These are phyloP conservation scores for Ceratocystis albifundus DNA, from an alignment of 2,329 filamentous ascomycete genomes.

Conservation along the genomic window DNA sequence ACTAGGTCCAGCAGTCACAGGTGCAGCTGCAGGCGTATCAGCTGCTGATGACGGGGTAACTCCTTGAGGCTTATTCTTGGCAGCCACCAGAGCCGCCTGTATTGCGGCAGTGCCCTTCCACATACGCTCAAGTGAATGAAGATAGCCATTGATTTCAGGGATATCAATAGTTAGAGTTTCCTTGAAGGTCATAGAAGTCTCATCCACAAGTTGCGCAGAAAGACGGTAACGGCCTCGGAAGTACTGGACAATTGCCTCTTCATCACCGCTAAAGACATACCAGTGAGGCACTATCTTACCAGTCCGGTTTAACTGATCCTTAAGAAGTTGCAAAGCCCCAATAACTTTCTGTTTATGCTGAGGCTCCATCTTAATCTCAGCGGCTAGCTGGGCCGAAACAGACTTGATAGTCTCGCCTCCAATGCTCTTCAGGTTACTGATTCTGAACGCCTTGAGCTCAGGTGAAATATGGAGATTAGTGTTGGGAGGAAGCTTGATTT, in stretches of 20 bases:
- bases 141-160: background rate
- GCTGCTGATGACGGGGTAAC: background rate
- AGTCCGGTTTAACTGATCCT: background rate
- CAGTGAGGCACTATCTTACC: background rate
- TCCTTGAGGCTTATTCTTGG: constrained; percentile 3
- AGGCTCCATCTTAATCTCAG: background rate
- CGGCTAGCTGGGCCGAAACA: background rate
- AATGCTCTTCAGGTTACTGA: background rate
- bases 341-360: constrained; percentile 1
- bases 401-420: background rate
- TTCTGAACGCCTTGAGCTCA: background rate
- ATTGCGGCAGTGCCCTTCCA: background rate
- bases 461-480: background rate
- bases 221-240: background rate
- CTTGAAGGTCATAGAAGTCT: background rate
- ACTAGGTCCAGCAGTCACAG: background rate
- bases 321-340: background rate
- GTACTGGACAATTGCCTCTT: background rate
- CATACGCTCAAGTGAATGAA: background rate
- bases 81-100: background rate
- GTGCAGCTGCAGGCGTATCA: background rate
- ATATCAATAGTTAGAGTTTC: constrained; percentile 5
- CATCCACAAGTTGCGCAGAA: background rate
- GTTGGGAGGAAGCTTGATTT: background rate
- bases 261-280: constrained; percentile 5